Evolutionary conservation across 1,284 basidiomycete species (phyloP), one percentile per base, ranked within the genome.

Genomic region (Coniophora puteana): DNA sequence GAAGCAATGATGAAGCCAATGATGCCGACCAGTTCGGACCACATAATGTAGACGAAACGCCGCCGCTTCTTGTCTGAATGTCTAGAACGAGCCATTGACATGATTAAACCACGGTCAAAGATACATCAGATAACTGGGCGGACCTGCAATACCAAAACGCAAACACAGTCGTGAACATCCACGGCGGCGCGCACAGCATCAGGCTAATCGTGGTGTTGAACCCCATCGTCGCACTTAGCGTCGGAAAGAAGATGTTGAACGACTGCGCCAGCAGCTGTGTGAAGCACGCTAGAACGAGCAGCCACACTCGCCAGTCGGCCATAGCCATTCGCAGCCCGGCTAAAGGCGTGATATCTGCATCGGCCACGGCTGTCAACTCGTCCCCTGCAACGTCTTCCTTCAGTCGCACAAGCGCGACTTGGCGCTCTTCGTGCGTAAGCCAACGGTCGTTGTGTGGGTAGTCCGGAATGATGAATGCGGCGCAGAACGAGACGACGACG

Each of bases 181-280:
- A 83, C 3, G 80, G 80, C 18, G 80, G 80, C 13, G 78, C 78
- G 38, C 74, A 78, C 25, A 82, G 67, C 37, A 81, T 57, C n/a
- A 82, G 63, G 7, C 76, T 75, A 32, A 74, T 60, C 14, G 71
- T 74, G 13, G 63, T 55, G 44, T 55, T 65, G 59, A 69, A 81
- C 17, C 78, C 78, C 52, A 83, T 66, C 7, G 80, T 81, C 6
- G 65, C 67, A 32, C 61, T 67, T 37, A 74, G 54, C 0, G 72
- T 75, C n/a, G 77, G 75, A 62, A 78, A 74, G 57, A 71, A 71
- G 16, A 73, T 73, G 52, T 79, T 79, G 66, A 80, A 81, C 16
- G 68, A 72, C 13, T 81, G 59, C 17, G 74, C 70, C 43, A 74
- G 47, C 44, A 65, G 58, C 53, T 71, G 59, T 47, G 69, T 69